Percentiles rank a stretch among this genome's conserved stretches.
Conservation (phyloP, 805 yeast genomes). For the Wickerhamomyces chaumierensis region DNA sequence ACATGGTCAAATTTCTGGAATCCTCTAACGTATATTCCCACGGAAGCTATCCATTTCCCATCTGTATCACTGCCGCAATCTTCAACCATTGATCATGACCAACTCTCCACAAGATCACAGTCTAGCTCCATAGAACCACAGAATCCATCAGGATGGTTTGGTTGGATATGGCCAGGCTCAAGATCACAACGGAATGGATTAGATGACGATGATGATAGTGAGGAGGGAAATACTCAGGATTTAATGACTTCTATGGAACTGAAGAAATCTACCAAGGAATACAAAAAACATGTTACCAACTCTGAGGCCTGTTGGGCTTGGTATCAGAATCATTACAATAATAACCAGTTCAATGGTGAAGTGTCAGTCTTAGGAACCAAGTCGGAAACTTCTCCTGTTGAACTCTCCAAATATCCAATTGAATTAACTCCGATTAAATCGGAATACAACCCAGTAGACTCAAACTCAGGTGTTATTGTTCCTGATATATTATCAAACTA, state of each 20-base stretch:
- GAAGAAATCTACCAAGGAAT: slow-evolving; percentile 10
- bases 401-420: slow-evolving; percentile 11
- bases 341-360: slow-evolving; percentile 9
- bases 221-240: slow-evolving; percentile 3
- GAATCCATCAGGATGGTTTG: slow-evolving; percentile 6
- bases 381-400: slow-evolving; percentile 13
- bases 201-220: slow-evolving; percentile 4
- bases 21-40: slow-evolving; percentile 5
- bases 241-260: slow-evolving; percentile 10
- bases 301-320: slow-evolving; percentile 17
- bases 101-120: slow-evolving; percentile 2
- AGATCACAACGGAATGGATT: slow-evolving; percentile 2
- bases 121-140: neutral
- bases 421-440: neutral
- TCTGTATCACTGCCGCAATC: neutral
- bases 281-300: slow-evolving; percentile 9
- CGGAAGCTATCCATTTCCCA: slow-evolving; percentile 1
- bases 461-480: slow-evolving; percentile 6
- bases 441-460: neutral
- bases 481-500: slow-evolving; percentile 14
- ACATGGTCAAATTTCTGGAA: slow-evolving; percentile 5
- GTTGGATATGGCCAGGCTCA: slow-evolving; percentile 8
- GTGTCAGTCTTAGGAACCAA: slow-evolving; percentile 13
- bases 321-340: slow-evolving; percentile 9
- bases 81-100: neutral